phyloP scores from a whole-genome alignment of 306 rosid genomes.

The Quercus dentata region DNA sequence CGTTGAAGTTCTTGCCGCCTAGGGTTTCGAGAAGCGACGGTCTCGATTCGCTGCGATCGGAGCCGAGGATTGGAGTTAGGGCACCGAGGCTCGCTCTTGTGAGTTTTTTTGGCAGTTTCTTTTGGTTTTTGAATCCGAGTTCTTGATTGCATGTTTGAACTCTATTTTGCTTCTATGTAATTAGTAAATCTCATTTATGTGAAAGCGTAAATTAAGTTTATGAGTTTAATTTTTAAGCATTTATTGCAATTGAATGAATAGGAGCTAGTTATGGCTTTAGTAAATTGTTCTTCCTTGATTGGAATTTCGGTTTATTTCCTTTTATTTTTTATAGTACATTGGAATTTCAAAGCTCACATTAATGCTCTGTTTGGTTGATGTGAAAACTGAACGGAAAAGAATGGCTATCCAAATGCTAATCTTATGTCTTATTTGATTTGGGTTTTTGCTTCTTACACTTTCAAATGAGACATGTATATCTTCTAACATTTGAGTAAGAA shows the following conservation, averaged over 20 bases:
- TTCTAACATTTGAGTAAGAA: background rate
- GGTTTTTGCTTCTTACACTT: background rate
- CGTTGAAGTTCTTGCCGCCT: constrained; percentile 75
- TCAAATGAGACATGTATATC: no score
- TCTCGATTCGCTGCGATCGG: constrained; percentile 61
- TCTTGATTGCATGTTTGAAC: background rate
- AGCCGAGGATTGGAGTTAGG: constrained; percentile 59
- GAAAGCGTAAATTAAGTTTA: background rate
- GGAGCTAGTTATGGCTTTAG: background rate
- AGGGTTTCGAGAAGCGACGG: constrained; percentile 44
- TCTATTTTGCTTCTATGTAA: background rate
- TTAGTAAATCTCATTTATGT: background rate
- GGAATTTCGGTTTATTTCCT: background rate
- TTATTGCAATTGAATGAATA: constrained; percentile 3
- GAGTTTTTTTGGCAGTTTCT: constrained; percentile 28
- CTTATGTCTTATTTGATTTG: background rate
- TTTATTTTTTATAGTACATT: background rate
- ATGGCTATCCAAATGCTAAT: background rate
- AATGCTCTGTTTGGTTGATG: background rate
- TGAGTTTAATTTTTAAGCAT: background rate
- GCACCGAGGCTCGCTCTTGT: constrained; percentile 85
- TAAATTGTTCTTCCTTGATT: background rate
- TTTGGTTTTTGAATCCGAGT: background rate
- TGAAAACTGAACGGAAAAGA: background rate
- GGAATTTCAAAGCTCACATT: background rate